Percentiles rank a stretch among this genome's conserved stretches.
Evolutionary conservation across 139 green algal genomes (phyloP).

Genomic region (Chlamydomonas sp.): DNA sequence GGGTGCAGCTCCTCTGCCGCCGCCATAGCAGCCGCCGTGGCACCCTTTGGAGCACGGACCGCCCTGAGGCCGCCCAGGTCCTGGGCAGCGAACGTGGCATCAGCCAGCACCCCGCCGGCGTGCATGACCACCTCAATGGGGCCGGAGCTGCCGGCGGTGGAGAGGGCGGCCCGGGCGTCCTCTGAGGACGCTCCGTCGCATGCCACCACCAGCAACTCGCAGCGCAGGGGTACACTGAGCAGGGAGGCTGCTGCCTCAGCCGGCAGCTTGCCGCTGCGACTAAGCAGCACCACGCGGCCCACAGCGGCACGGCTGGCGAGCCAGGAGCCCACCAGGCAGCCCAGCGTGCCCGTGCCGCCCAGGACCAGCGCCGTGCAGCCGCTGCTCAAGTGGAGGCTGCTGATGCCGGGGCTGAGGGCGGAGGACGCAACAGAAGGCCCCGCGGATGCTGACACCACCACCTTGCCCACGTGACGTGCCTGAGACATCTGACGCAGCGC

Average conservation of each 20-base stretch:
- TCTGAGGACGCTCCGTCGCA: conserved; percentile 47
- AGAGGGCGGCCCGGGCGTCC: conserved; percentile 24
- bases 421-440: neutral
- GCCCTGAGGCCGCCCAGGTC: conserved; percentile 41
- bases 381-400: neutral
- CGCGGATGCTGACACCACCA: conserved; percentile 65
- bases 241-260: neutral
- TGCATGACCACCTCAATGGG: conserved; percentile 58
- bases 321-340: conserved; percentile 69
- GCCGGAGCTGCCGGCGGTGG: neutral
- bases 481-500: conserved; percentile 87
- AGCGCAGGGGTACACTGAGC: neutral
- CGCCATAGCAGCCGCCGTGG: neutral
- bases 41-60: conserved; percentile 42
- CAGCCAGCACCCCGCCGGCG: conserved; percentile 69
- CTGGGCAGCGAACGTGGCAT: conserved; percentile 64
- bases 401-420: neutral
- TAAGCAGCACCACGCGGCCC: conserved; percentile 53
- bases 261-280: conserved; percentile 65
- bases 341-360: conserved; percentile 82
- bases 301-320: conserved; percentile 56
- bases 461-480: conserved; percentile 87
- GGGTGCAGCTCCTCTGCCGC: neutral
- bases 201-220: conserved; percentile 27
- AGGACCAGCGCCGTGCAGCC: conserved; percentile 60